Conservation (phyloP, 371 early-diverging fungal species). For the Mycotypha africana region DNA sequence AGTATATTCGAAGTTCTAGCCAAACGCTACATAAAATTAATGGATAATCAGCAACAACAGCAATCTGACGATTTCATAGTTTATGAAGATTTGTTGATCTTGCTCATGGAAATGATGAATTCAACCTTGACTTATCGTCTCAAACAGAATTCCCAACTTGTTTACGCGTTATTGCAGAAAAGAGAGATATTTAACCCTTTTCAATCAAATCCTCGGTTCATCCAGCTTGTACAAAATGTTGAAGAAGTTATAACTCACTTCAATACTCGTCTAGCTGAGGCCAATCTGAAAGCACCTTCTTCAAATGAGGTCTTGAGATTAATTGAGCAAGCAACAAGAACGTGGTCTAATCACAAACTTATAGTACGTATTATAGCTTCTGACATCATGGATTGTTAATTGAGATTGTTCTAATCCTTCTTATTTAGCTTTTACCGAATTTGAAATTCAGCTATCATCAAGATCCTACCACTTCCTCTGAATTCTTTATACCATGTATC, state of each 20-base stretch:
- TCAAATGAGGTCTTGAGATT: conserved; percentile 59
- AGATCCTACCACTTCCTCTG: conserved; percentile 50
- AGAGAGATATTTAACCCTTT: conserved; percentile 61
- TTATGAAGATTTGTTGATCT: conserved; percentile 62
- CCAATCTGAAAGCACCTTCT: conserved; percentile 62
- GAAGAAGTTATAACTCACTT: conserved; percentile 64
- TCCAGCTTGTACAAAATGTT: conserved; percentile 58
- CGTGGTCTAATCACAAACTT: conserved; percentile 60
- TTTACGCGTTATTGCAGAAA: conserved; percentile 67
- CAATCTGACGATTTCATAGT: conserved; percentile 38
- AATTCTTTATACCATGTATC: conserved; percentile 69
- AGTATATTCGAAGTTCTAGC: conserved; percentile 67
- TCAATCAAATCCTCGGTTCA: conserved; percentile 45
- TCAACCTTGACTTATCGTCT: conserved; percentile 57
- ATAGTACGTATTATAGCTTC: no score
- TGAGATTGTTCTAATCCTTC: background rate
- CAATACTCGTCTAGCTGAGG: conserved; percentile 55
- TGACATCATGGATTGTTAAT: background rate
- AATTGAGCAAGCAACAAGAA: conserved; percentile 62
- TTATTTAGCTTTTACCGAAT: conserved; percentile 36
- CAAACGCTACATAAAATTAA: conserved; percentile 58
- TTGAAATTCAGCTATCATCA: conserved; percentile 69
- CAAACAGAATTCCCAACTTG: conserved; percentile 66
- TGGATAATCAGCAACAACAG: conserved; percentile 22
- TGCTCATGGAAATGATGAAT: conserved; percentile 69